phyloP scores from a whole-genome alignment of 2,329 filamentous ascomycete genomes.

The Colletotrichum nymphaeae region DNA sequence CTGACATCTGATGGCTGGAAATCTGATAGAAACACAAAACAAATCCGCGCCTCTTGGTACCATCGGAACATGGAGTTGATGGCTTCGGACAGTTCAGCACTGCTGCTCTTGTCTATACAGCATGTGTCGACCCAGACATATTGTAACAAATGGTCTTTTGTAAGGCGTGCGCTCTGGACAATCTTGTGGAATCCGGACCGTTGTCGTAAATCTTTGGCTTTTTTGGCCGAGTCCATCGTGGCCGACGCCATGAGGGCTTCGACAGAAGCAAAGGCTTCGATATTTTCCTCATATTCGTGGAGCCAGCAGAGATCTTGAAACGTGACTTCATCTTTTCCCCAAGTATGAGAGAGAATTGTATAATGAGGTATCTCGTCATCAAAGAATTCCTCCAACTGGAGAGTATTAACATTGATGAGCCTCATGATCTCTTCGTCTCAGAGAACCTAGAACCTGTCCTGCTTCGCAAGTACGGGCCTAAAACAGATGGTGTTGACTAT shows the following conservation, averaged over 20 bases:
- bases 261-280: not conserved
- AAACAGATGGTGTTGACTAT: not conserved
- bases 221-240: not conserved
- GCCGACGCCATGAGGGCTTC: not conserved
- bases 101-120: slow-evolving; percentile 48
- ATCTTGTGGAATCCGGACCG: slow-evolving; percentile 27
- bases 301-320: slow-evolving; percentile 34
- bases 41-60: slow-evolving; percentile 46
- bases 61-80: slow-evolving; percentile 44
- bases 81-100: slow-evolving; percentile 45
- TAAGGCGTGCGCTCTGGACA: slow-evolving; percentile 16
- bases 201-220: not conserved
- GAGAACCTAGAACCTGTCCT: not conserved
- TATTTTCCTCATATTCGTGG: slow-evolving; percentile 23
- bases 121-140: slow-evolving; percentile 52
- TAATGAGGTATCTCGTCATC: not conserved
- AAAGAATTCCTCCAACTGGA: slow-evolving; percentile 2
- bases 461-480: not conserved
- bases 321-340: slow-evolving; percentile 32
- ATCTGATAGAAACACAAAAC: slow-evolving; percentile 47
- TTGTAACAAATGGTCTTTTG: slow-evolving; percentile 34
- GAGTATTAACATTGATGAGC: not conserved
- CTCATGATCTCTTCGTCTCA: not conserved
- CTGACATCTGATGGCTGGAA: slow-evolving; percentile 12
- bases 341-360: slow-evolving; percentile 37